Evolutionary conservation across 2,329 filamentous ascomycete species (phyloP).

Genomic region (Leptographium lundbergii): DNA sequence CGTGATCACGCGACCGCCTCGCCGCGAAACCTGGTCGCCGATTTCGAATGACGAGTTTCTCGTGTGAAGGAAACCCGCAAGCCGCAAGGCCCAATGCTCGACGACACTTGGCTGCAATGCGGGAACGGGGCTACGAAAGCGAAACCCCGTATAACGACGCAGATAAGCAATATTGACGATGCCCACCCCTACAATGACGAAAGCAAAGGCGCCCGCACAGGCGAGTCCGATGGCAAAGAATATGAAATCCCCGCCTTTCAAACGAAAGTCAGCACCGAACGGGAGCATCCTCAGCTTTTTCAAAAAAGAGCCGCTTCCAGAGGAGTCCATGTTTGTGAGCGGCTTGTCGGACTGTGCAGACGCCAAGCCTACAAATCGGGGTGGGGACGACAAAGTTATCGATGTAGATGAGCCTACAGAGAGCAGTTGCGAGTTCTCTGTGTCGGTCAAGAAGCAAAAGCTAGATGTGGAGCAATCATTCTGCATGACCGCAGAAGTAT

Average conservation of each 20-base stretch:
- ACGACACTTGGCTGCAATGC: neutral
- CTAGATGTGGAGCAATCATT: neutral
- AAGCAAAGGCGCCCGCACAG: conserved; percentile 2
- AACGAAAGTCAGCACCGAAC: neutral
- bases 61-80: neutral
- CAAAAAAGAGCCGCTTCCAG: conserved; percentile 50
- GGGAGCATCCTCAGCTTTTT: conserved; percentile 62
- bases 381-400: conserved; percentile 7
- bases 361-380: neutral
- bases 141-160: neutral
- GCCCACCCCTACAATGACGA: conserved; percentile 3
- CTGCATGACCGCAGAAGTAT: conserved; percentile 13
- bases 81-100: neutral
- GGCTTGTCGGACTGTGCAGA: neutral
- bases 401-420: conserved; percentile 9
- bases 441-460: conserved; percentile 4
- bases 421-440: conserved; percentile 1
- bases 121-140: neutral
- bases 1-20: neutral
- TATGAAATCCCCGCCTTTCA: neutral
- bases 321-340: conserved; percentile 43
- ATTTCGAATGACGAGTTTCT: neutral
- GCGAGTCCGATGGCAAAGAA: conserved; percentile 3
- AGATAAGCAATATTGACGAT: neutral
- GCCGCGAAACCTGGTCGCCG: neutral